A percentile compares a stretch with the other conserved stretches of the same genome.
Evolutionary conservation across 1,284 basidiomycete species (phyloP).

Genomic region (Volvariella volvacea): DNA sequence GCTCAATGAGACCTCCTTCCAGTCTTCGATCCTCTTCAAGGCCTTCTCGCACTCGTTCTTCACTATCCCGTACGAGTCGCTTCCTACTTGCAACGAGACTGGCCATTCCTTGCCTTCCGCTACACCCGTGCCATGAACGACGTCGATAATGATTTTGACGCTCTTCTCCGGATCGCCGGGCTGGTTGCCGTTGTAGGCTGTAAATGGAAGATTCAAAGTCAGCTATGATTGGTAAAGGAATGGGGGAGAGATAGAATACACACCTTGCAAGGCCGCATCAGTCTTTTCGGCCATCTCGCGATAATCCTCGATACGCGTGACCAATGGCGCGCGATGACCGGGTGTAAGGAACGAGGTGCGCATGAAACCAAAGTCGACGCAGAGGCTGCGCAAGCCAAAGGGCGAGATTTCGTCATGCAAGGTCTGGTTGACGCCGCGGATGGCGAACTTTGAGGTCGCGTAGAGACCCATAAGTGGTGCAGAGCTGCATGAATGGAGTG

Average conservation of each 20-base stretch:
- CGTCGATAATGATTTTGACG: constrained; percentile 13
- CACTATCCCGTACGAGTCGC: constrained; percentile 9
- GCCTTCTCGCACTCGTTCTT: constrained; percentile 7
- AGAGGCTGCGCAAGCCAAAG: constrained; percentile 8
- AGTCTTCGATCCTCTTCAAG: constrained; percentile 7
- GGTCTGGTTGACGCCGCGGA: constrained; percentile 1
- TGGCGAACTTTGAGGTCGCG: neutral
- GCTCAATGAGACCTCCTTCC: constrained; percentile 12
- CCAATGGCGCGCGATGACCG: constrained; percentile 5
- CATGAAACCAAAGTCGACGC: constrained; percentile 11
- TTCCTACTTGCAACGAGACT: constrained; percentile 10
- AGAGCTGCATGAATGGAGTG: neutral
- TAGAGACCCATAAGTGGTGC: neutral
- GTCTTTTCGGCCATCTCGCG: neutral
- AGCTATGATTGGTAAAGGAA: neutral
- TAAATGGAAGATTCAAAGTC: constrained; percentile 1
- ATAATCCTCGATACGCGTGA: constrained; percentile 5
- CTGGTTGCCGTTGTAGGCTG: constrained; percentile 11
- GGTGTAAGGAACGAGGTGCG: constrained; percentile 5
- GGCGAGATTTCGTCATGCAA: constrained; percentile 5
- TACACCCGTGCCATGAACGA: constrained; percentile 13
- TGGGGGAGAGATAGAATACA: neutral
- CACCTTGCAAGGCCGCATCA: constrained; percentile 6
- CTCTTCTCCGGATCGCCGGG: constrained; percentile 14
- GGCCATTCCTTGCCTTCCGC: constrained; percentile 11